Percentiles rank a stretch among this genome's conserved stretches.
These are phyloP conservation scores for Luzula sylvatica DNA, from an alignment of 176 grass and related monocot genomes.

Conservation along the genomic window DNA sequence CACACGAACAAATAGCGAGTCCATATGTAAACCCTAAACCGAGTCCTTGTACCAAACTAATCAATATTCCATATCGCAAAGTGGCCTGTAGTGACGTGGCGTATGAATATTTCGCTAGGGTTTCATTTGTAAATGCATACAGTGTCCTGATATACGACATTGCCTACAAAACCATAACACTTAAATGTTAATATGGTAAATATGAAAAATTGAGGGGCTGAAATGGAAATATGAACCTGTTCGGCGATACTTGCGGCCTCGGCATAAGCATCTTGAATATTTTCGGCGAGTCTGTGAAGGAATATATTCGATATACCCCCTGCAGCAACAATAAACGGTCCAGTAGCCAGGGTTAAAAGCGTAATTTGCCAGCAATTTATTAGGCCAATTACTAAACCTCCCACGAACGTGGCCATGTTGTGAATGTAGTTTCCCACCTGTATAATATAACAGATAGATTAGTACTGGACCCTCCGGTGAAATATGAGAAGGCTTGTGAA, in stretches of 20 bases:
- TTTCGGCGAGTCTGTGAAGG: conserved; percentile 95
- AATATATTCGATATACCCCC: conserved; percentile 99
- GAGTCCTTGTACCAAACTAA: conserved; percentile 98
- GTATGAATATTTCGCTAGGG: conserved; percentile 98
- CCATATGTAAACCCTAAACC: conserved; percentile 99
- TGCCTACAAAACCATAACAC: conserved; percentile 63
- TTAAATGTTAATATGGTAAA: too few species aligned
- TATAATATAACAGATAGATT: neutral
- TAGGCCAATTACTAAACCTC: conserved; percentile 88
- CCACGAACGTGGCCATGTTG: conserved; percentile 96
- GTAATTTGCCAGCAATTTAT: conserved; percentile 99
- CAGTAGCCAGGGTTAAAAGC: conserved; percentile 93
- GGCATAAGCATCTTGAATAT: conserved; percentile 98
- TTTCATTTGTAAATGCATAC: conserved; percentile 96
- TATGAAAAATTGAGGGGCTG: too few species aligned
- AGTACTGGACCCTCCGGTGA: neutral
- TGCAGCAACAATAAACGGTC: conserved; percentile 94
- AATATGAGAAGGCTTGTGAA: neutral
- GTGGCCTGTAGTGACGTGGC: conserved; percentile 98
- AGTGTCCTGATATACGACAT: conserved; percentile 83
- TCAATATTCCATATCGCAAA: conserved; percentile 91
- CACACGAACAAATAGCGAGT: conserved; percentile 93
- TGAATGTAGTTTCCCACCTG: conserved; percentile 99
- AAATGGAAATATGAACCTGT: conserved; percentile 44
- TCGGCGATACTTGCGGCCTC: conserved; percentile 98